Evolutionary conservation across 768 basidiomycete genomes (phyloP).

Genomic region (Agaricus blazei): DNA sequence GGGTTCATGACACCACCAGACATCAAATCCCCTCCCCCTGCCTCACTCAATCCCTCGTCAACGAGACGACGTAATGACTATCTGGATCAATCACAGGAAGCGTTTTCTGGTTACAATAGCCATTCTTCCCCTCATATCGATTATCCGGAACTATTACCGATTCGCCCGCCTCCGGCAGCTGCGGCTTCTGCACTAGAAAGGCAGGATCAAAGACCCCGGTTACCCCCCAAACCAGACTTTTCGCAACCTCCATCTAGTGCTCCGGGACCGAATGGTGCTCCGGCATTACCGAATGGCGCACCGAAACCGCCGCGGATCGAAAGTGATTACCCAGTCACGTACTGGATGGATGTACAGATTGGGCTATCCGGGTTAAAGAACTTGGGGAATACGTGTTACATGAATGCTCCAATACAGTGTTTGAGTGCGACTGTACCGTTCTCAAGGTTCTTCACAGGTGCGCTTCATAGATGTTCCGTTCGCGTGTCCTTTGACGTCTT

Average conservation of each 20-base stretch:
- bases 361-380: constrained; percentile 89
- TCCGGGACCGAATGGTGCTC: constrained; percentile 9
- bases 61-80: constrained; percentile 70
- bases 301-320: constrained; percentile 63
- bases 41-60: constrained; percentile 72
- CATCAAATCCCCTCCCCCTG: constrained; percentile 73
- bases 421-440: constrained; percentile 93
- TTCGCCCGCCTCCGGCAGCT: constrained; percentile 77
- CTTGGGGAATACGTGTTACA: constrained; percentile 95
- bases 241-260: background rate
- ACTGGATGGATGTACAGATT: constrained; percentile 80
- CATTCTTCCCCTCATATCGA: constrained; percentile 49
- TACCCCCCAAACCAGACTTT: constrained; percentile 23
- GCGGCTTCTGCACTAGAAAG: constrained; percentile 67
- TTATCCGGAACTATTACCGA: constrained; percentile 72
- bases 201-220: constrained; percentile 67
- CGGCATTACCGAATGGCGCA: constrained; percentile 16
- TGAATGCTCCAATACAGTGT: constrained; percentile 98
- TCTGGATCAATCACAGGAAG: constrained; percentile 71
- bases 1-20: constrained; percentile 32
- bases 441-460: constrained; percentile 87
- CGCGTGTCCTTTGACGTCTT: background rate
- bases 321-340: constrained; percentile 76
- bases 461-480: constrained; percentile 14
- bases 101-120: constrained; percentile 35